Base-by-base conservation (phyloP, 345 rosid species). In the Citrus inodora region DNA sequence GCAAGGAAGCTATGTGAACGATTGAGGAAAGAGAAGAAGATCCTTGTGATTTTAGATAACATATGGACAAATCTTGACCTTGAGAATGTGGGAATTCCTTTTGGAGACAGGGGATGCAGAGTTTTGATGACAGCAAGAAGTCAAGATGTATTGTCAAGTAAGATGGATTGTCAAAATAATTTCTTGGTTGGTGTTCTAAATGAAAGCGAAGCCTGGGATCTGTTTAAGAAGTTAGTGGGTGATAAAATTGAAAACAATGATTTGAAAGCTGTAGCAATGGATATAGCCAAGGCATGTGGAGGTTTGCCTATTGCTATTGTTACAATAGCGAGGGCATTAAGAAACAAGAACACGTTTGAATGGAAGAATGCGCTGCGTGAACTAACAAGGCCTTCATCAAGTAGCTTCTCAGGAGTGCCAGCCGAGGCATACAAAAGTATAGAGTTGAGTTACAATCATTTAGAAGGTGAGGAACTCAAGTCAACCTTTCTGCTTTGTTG, bases 31-130 rank as follows among this genome's bases (percentile, higher is more conserved):
- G 75, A 32, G 58, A 61, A 67, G 25, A 80, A 69, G 51, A 46
- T 46, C 17, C 51, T 46, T 46, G 51, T 13, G 51, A 46, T 46
- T 46, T 46, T 46, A 46, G 53, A 86, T 64, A 74, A 86, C 67
- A 2, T 86, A 7, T 86, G 87, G 89, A 46, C 0, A 4, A 5
- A 8, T 14, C 53, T 87, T 17, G 69, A 83, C 40, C 22, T 85
- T 25, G 74, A 65, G 16, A 46, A 24, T 4, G 70, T 85, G 0
- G 90, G 90, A 28, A 85, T 87, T 58, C 87, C 88, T 28, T 19
- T 0, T 1, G 58, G 37, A 33, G 30, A 69, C 13, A 73, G 19
- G n/a, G 79, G 71, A 55, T 79, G 86, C 67, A 82, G 85, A 46
- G 0, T 87, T 24, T 35, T 87, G 21, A 0, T 87, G 22, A 78